phyloP scores from a whole-genome alignment of 495 filamentous ascomycete genomes.

The Lineolata rhizophorae region DNA sequence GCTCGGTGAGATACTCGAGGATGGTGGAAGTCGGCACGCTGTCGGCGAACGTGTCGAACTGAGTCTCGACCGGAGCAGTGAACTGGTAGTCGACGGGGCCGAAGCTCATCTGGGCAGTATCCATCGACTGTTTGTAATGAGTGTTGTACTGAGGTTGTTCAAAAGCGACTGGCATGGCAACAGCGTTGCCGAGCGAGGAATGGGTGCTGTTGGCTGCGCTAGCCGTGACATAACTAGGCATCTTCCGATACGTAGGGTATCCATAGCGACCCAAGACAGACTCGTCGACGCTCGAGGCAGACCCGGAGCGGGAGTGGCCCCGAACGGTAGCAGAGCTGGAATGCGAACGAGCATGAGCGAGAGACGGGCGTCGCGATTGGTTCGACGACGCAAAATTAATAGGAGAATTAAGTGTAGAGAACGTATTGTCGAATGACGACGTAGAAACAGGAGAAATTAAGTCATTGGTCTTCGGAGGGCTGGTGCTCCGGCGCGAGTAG shows the following conservation, averaged over 20 bases:
- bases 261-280: conserved; percentile 43
- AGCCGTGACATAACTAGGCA: conserved; percentile 38
- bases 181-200: conserved; percentile 9
- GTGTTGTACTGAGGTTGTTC: no score
- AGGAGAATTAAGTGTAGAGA: conserved; percentile 40
- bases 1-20: conserved; percentile 51
- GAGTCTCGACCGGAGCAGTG: background rate
- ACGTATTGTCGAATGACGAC: conserved; percentile 19
- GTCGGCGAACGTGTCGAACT: conserved; percentile 7
- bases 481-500: conserved; percentile 35
- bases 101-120: no score
- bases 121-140: no score
- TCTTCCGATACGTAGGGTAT: conserved; percentile 62
- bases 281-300: conserved; percentile 47
- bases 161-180: conserved; percentile 6
- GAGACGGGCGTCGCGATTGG: conserved; percentile 24
- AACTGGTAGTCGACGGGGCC: background rate
- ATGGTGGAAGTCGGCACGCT: conserved; percentile 28
- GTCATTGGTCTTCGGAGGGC: conserved; percentile 36
- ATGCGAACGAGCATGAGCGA: conserved; percentile 24
- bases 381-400: conserved; percentile 31
- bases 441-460: conserved; percentile 30
- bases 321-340: conserved; percentile 32
- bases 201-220: conserved; percentile 7
- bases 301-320: conserved; percentile 21